Evolutionary conservation across 2,329 filamentous ascomycete genomes (phyloP).

Genomic region (Fusarium luffae): DNA sequence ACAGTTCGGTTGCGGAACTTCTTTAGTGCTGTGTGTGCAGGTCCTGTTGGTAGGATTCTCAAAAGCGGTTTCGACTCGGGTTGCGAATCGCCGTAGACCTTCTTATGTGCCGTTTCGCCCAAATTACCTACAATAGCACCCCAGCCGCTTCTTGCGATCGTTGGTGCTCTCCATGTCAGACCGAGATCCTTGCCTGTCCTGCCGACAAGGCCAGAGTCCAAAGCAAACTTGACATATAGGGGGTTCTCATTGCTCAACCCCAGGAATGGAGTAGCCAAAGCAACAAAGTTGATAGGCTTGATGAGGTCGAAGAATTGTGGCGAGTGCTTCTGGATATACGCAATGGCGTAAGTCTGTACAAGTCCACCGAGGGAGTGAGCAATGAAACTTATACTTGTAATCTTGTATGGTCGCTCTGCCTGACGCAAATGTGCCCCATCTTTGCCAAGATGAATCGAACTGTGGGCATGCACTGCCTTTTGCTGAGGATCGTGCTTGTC

Average conservation of each 20-base stretch:
- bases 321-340: slow-evolving; percentile 96
- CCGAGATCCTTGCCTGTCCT: slow-evolving; percentile 95
- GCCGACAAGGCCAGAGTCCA: slow-evolving; percentile 97
- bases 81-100: slow-evolving; percentile 54
- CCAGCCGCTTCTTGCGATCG: slow-evolving; percentile 86
- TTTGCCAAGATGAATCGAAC: slow-evolving; percentile 66
- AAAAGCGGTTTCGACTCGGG: slow-evolving; percentile 89
- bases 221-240: slow-evolving; percentile 93
- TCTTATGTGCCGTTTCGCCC: slow-evolving; percentile 58
- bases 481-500: slow-evolving; percentile 59
- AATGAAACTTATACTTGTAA: slow-evolving; percentile 95
- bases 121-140: slow-evolving; percentile 86
- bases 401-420: slow-evolving; percentile 74
- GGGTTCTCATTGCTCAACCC: slow-evolving; percentile 98
- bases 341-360: slow-evolving; percentile 92
- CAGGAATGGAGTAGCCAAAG: slow-evolving; percentile 86
- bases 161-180: slow-evolving; percentile 91
- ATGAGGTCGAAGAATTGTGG: slow-evolving; percentile 90
- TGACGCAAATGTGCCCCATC: slow-evolving; percentile 64
- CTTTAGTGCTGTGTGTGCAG: slow-evolving; percentile 85
- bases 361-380: slow-evolving; percentile 91
- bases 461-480: slow-evolving; percentile 68
- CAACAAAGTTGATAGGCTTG: slow-evolving; percentile 88
- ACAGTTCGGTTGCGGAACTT: slow-evolving; percentile 92
- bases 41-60: slow-evolving; percentile 88